These are phyloP conservation scores for Curvularia spicifera DNA, from an alignment of 2,329 filamentous ascomycete species.

Conservation along the genomic window DNA sequence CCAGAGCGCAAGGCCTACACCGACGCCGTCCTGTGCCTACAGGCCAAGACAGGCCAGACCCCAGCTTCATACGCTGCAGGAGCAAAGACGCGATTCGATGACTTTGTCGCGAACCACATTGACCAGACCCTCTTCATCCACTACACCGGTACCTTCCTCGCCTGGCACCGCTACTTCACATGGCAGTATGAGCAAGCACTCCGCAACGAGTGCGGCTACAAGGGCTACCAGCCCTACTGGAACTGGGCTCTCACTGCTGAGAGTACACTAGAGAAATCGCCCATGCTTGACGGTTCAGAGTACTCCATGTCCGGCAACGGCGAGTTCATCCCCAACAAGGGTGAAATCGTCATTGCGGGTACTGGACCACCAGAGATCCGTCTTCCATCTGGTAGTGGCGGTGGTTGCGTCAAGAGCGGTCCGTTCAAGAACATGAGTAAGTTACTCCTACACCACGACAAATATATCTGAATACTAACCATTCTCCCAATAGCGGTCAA, in stretches of 20 bases:
- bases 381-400: constrained; percentile 59
- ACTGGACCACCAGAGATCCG: constrained; percentile 34
- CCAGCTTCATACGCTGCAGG: constrained; percentile 37
- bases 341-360: constrained; percentile 31
- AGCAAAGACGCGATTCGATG: constrained; percentile 45
- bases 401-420: constrained; percentile 60
- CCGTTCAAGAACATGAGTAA: constrained; percentile 56
- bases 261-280: constrained; percentile 53
- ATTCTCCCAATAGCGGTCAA: constrained; percentile 15
- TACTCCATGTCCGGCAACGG: constrained; percentile 58
- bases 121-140: constrained; percentile 45
- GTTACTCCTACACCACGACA: background rate
- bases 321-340: constrained; percentile 37
- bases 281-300: constrained; percentile 63
- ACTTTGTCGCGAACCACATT: constrained; percentile 49
- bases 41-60: constrained; percentile 38
- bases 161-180: constrained; percentile 52
- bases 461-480: background rate
- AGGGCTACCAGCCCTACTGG: constrained; percentile 56
- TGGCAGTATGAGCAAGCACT: constrained; percentile 53
- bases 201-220: constrained; percentile 52
- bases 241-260: constrained; percentile 60
- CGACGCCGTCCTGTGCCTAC: constrained; percentile 46
- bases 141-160: constrained; percentile 40
- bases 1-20: constrained; percentile 46